These are phyloP conservation scores for Musa troglodytarum DNA, from an alignment of 176 grass and related monocot genomes.

Conservation along the genomic window DNA sequence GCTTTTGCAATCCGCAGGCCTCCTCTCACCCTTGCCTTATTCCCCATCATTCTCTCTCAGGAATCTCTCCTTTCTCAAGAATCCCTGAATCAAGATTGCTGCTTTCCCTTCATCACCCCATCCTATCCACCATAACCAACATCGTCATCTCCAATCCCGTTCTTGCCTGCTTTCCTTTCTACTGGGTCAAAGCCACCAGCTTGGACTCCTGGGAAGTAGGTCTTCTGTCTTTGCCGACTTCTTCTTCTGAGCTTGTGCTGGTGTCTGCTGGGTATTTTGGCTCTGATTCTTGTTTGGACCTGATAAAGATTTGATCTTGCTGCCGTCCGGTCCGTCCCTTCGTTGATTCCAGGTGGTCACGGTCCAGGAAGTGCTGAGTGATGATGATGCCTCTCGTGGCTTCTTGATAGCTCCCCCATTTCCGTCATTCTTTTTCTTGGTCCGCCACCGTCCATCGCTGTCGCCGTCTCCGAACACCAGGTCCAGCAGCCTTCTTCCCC, in stretches of 20 bases:
- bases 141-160: neutral
- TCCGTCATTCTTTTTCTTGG: no score
- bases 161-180: neutral
- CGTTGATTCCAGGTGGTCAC: neutral
- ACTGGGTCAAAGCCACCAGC: neutral
- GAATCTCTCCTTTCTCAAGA: conserved; percentile 26
- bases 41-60: conserved; percentile 23
- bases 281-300: neutral
- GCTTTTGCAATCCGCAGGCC: conserved; percentile 14
- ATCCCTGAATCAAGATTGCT: conserved; percentile 31
- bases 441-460: no score
- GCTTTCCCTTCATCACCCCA: no score
- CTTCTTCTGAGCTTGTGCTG: neutral
- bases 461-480: neutral
- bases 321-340: neutral
- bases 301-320: neutral
- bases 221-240: neutral
- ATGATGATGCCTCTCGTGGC: neutral
- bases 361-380: neutral
- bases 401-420: neutral
- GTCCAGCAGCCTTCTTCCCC: neutral
- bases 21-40: conserved; percentile 6
- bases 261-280: neutral
- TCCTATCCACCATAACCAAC: neutral
- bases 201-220: neutral